Conservation (phyloP, 495 filamentous ascomycete genomes). For the Astrocystis sublimbata region DNA sequence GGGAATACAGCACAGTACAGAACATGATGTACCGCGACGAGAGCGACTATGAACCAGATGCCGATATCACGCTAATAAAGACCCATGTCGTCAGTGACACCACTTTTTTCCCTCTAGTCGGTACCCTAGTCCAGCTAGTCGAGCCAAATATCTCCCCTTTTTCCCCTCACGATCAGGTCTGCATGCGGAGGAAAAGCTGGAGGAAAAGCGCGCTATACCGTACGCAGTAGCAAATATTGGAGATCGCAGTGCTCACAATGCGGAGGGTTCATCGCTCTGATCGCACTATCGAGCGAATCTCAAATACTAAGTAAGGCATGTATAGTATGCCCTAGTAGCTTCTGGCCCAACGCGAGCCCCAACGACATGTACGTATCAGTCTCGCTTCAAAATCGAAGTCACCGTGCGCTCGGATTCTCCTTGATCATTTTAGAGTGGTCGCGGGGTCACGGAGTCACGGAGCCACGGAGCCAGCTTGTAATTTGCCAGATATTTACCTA, state of each 20-base stretch:
- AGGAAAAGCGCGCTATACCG: not conserved
- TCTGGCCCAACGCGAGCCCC: not conserved
- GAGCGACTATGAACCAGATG: no score
- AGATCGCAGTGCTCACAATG: not conserved
- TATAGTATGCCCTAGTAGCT: not conserved
- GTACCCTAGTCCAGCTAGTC: no score
- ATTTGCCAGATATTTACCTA: no score
- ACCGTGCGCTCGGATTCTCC: not conserved
- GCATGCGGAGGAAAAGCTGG: constrained; percentile 11
- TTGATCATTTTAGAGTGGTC: not conserved
- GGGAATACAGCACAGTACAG: not conserved
- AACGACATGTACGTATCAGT: not conserved
- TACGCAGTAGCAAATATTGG: not conserved
- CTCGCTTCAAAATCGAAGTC: not conserved
- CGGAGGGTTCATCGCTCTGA: not conserved
- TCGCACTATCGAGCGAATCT: not conserved
- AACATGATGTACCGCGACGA: no score
- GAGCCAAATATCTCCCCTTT: not conserved
- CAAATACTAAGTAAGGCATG: no score
- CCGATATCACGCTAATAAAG: not conserved
- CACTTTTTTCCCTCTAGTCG: not conserved
- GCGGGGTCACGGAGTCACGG: not conserved
- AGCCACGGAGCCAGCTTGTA: no score
- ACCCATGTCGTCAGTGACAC: constrained; percentile 6
- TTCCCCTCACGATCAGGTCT: constrained; percentile 14